These are phyloP conservation scores for Retiboletus fuscus DNA, from an alignment of 1,284 basidiomycete species.

Conservation along the genomic window DNA sequence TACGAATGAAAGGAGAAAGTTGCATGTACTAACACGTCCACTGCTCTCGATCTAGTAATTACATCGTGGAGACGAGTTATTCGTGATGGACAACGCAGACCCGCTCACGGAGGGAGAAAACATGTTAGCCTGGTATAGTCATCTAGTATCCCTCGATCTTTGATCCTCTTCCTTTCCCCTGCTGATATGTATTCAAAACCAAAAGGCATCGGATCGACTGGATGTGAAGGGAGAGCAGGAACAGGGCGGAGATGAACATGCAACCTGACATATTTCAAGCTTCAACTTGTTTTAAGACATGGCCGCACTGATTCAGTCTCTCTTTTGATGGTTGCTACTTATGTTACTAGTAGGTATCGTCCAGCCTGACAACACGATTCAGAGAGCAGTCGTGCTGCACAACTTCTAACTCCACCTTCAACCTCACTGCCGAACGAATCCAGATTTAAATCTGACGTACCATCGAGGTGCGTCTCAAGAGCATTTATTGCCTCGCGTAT, in stretches of 20 bases:
- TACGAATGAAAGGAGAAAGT: too few species aligned
- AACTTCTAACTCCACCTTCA: conserved; percentile 5
- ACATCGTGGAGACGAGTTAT: too few species aligned
- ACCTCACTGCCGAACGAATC: neutral
- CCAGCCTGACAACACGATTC: too few species aligned
- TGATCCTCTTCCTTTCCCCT: conserved; percentile 32
- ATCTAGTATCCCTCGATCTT: conserved; percentile 48
- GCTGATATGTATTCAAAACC: neutral
- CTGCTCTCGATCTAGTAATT: too few species aligned
- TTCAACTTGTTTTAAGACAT: too few species aligned
- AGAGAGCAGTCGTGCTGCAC: neutral
- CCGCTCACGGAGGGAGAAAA: too few species aligned
- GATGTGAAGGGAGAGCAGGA: too few species aligned
- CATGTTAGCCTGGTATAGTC: too few species aligned
- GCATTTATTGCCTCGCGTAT: conserved; percentile 34
- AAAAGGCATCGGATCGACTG: neutral
- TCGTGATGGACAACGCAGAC: too few species aligned
- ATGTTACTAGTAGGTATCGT: too few species aligned
- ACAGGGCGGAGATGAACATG: neutral
- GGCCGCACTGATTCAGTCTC: too few species aligned
- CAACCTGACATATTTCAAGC: conserved; percentile 42
- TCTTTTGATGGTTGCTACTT: neutral
- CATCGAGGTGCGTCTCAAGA: conserved; percentile 38
- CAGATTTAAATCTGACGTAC: conserved; percentile 28
- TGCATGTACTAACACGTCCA: too few species aligned